phyloP scores from a whole-genome alignment of 2,329 filamentous ascomycete species.

The Ceratocystis cacaofunesta region DNA sequence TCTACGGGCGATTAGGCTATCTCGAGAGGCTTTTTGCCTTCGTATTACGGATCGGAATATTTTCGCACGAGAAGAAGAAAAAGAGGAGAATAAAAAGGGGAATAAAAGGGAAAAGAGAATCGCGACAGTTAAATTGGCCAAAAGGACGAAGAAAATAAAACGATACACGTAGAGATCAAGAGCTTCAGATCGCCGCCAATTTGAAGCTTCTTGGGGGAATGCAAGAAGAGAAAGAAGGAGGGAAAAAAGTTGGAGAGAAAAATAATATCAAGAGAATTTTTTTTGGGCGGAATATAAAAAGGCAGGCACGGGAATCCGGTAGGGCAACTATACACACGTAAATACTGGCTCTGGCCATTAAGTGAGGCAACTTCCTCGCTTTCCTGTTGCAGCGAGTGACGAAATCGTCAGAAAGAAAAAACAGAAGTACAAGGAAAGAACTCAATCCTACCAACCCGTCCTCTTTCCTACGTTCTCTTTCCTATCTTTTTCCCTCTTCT shows the following conservation, averaged over 20 bases:
- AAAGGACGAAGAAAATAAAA: background rate
- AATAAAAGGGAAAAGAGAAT: background rate
- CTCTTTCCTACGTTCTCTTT: background rate
- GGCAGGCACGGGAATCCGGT: background rate
- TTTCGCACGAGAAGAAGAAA: background rate
- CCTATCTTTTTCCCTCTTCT: background rate
- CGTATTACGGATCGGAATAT: background rate
- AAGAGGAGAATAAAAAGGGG: background rate
- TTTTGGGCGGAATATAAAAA: background rate
- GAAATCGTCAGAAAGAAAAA: background rate
- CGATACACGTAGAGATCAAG: background rate
- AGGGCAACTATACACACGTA: background rate
- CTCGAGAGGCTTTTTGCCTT: background rate
- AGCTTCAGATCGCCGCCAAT: background rate
- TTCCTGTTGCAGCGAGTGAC: background rate
- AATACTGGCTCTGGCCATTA: background rate
- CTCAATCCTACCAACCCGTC: background rate
- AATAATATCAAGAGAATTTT: background rate
- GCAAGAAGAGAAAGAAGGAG: background rate
- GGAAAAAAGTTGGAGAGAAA: background rate
- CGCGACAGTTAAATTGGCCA: background rate
- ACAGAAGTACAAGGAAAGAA: background rate
- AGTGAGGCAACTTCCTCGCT: background rate
- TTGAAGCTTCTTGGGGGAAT: background rate
- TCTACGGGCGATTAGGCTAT: too few species aligned